A percentile compares a stretch with the other conserved stretches of the same genome.
Evolutionary conservation across 495 filamentous ascomycete species (phyloP).

Genomic region (Trichocladium uniseriatum): DNA sequence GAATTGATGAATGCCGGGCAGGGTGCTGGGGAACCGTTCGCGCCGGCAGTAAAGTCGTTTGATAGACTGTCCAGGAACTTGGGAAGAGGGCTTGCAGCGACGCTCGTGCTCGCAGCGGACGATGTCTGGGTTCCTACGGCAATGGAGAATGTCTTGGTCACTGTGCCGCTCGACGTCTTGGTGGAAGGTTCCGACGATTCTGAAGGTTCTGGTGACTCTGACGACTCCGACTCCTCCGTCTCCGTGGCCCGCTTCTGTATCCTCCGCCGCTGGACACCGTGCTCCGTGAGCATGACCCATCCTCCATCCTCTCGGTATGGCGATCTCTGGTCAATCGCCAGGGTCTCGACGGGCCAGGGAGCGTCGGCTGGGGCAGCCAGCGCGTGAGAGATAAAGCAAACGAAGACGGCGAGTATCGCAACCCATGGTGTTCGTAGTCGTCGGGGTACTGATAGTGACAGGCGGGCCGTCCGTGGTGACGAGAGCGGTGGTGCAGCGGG

Average conservation of each 20-base stretch:
- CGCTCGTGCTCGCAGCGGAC: conserved; percentile 20
- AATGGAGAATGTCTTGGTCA: conserved; percentile 29
- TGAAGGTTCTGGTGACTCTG: neutral
- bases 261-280: conserved; percentile 21
- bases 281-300: conserved; percentile 33
- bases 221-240: neutral
- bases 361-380: conserved; percentile 22
- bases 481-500: conserved; percentile 3
- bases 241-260: conserved; percentile 7
- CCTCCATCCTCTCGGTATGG: conserved; percentile 24
- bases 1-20: conserved; percentile 61
- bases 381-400: conserved; percentile 22
- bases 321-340: conserved; percentile 31
- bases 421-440: conserved; percentile 23
- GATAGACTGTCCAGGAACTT: conserved; percentile 63
- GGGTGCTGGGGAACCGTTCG: conserved; percentile 25
- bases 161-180: conserved; percentile 12
- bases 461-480: conserved; percentile 1
- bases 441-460: conserved; percentile 14
- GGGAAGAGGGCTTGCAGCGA: conserved; percentile 44
- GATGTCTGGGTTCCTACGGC: conserved; percentile 28
- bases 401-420: conserved; percentile 27
- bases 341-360: conserved; percentile 23
- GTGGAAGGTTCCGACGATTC: neutral
- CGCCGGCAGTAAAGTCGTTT: conserved; percentile 52